Evolutionary conservation across 2,329 filamentous ascomycete genomes (phyloP), one percentile per base, ranked within the genome.

Genomic region (Tolypocladium tropicale): DNA sequence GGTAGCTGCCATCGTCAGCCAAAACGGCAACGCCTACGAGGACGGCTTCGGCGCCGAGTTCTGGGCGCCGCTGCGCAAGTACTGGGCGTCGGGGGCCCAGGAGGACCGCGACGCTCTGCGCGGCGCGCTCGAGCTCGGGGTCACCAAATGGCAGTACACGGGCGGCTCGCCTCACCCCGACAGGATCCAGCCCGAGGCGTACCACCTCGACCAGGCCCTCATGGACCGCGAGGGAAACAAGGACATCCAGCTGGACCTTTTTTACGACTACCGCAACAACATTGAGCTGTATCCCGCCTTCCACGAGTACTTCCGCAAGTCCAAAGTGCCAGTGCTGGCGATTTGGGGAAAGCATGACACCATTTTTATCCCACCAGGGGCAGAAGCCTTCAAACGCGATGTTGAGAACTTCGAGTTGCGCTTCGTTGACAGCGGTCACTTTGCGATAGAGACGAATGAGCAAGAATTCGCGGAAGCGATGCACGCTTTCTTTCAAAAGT

Each of bases 11-110:
- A 79, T 85, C 59, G 72, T 85, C 55, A 71, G 74, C 3, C 82
- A 85, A 61, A 84, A 84, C 62, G 82, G 81, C 43, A 86, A 85
- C 60, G 81, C 81, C 16, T 85, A 84, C 61, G 68, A 62, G 5
- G 79, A 82, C 60, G 82, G 81, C 4, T 69, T 85, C 6, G 75
- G 75, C 16, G 61, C 64, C 23, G 63, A 66, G 1, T 79, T 81
- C 66, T 83, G 80, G 79, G 70, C 69, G 4, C 75, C 76, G 0
- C 59, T 82, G 32, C 62, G 69, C 53, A 64, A 69, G 32, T 73
- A 76, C 57, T 82, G 79, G 79, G 68, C 58, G 3, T 61, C 67
- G 1, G 71, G 68, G 4, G 63, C 66, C 14, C 57, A 63, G 5
- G 61, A 65, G 11, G 67, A 75, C 51, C 71, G 76, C 25, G 62